These are phyloP conservation scores for Samsoniella hepiali DNA, from an alignment of 2,329 filamentous ascomycete species.

Conservation along the genomic window DNA sequence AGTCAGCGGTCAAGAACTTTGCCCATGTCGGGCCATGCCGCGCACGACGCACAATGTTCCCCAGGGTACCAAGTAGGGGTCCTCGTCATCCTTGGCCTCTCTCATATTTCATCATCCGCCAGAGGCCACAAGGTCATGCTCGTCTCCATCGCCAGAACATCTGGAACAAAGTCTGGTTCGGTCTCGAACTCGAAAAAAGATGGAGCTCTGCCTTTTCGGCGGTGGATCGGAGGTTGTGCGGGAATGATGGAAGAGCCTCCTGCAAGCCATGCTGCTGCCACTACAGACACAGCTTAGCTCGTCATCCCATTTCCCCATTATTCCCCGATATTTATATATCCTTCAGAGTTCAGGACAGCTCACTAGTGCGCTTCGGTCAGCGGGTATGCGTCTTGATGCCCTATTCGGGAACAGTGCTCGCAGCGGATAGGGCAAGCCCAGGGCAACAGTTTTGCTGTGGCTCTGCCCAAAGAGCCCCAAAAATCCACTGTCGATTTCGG, in stretches of 20 bases:
- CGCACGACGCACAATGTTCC: neutral
- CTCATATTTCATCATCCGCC: neutral
- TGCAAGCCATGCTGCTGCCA: conserved; percentile 16
- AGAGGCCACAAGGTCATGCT: conserved; percentile 1
- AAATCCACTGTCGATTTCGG: neutral
- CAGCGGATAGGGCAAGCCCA: conserved; percentile 15
- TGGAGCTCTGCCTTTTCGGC: conserved; percentile 16
- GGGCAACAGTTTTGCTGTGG: neutral
- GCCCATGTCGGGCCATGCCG: neutral
- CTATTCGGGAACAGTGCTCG: conserved; percentile 15
- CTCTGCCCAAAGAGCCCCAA: neutral
- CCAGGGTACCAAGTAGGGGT: neutral
- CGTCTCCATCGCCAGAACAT: conserved; percentile 18
- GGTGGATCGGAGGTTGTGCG: conserved; percentile 21
- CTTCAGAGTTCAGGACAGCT: neutral
- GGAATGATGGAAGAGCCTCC: conserved; percentile 18
- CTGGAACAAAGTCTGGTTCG: conserved; percentile 23
- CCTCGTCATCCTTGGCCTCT: neutral
- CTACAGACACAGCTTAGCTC: conserved; percentile 8
- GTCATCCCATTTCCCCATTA: conserved; percentile 12
- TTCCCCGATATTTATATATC: conserved; percentile 1
- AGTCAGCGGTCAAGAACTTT: neutral
- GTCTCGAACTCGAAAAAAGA: conserved; percentile 21
- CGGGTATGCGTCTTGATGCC: conserved; percentile 13
- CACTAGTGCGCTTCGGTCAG: conserved; percentile 13